phyloP scores from a whole-genome alignment of 2,329 filamentous ascomycete genomes.

The Pezicula neosporulosa region DNA sequence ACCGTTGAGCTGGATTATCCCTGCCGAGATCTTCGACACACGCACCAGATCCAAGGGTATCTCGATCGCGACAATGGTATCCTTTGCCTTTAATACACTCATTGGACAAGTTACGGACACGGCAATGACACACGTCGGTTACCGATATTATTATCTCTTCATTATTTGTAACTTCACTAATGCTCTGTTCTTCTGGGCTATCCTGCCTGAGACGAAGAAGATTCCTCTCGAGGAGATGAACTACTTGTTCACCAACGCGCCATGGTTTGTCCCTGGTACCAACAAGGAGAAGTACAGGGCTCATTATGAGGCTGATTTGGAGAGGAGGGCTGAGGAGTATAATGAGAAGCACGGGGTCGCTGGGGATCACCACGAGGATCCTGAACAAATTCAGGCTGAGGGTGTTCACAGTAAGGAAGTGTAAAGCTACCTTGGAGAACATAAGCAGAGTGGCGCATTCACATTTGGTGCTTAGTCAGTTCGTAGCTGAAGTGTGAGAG shows the following conservation, averaged over 20 bases:
- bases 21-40: constrained; percentile 75
- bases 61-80: constrained; percentile 68
- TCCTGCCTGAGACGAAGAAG: constrained; percentile 64
- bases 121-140: constrained; percentile 42
- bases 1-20: constrained; percentile 60
- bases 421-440: background rate
- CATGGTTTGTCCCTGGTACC: constrained; percentile 54
- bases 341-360: background rate
- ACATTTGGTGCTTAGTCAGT: no score
- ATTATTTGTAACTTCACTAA: constrained; percentile 67
- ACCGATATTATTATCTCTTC: constrained; percentile 53
- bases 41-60: constrained; percentile 72
- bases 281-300: constrained; percentile 31
- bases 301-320: background rate
- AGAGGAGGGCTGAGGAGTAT: background rate
- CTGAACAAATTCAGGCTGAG: background rate
- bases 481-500: no score
- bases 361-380: background rate
- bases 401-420: background rate
- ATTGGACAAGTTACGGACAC: constrained; percentile 67
- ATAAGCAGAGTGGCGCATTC: no score
- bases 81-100: constrained; percentile 75
- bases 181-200: constrained; percentile 63
- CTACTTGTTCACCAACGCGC: constrained; percentile 60
- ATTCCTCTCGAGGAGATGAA: constrained; percentile 68